Percentiles rank a stretch among this genome's conserved stretches.
These are phyloP conservation scores for Didymella arachidicola DNA, from an alignment of 2,329 filamentous ascomycete species.

Conservation along the genomic window DNA sequence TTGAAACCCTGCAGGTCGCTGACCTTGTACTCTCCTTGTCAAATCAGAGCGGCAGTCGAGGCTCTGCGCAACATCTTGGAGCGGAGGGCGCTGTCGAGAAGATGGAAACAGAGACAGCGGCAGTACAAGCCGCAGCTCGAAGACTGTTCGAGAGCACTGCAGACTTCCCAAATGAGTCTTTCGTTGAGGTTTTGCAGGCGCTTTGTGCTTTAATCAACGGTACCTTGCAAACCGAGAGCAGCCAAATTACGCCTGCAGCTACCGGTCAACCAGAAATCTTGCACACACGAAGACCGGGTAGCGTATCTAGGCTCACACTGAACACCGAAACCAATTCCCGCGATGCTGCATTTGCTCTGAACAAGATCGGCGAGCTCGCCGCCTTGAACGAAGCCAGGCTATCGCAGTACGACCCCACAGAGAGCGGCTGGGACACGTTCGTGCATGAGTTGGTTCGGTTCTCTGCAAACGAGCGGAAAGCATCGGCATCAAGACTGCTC, in stretches of 20 bases:
- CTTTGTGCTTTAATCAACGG: slow-evolving; percentile 73
- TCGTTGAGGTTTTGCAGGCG: slow-evolving; percentile 77
- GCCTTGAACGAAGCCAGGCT: slow-evolving; percentile 65
- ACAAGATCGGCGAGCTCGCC: slow-evolving; percentile 57
- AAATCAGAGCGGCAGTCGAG: slow-evolving; percentile 33
- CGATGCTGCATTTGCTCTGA: slow-evolving; percentile 58
- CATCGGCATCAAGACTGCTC: slow-evolving; percentile 56
- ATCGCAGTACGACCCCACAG: slow-evolving; percentile 68
- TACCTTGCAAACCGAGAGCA: slow-evolving; percentile 32
- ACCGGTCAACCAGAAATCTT: slow-evolving; percentile 38
- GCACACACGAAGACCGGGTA: slow-evolving; percentile 53
- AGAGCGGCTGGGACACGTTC: slow-evolving; percentile 79
- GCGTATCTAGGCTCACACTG: slow-evolving; percentile 53
- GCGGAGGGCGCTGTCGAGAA: slow-evolving; percentile 41
- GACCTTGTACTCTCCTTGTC: slow-evolving; percentile 76
- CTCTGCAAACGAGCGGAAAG: slow-evolving; percentile 50
- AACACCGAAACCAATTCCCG: slow-evolving; percentile 52
- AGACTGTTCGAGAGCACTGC: slow-evolving; percentile 90
- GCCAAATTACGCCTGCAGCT: slow-evolving; percentile 33
- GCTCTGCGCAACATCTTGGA: slow-evolving; percentile 32
- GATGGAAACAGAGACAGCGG: slow-evolving; percentile 79
- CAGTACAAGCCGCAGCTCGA: slow-evolving; percentile 86
- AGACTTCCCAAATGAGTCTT: slow-evolving; percentile 85
- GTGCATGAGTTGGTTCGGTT: slow-evolving; percentile 62
- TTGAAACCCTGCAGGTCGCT: slow-evolving; percentile 91